These are phyloP conservation scores for Xylariomycetidae sp. DNA, from an alignment of 2,329 filamentous ascomycete genomes.

Conservation along the genomic window DNA sequence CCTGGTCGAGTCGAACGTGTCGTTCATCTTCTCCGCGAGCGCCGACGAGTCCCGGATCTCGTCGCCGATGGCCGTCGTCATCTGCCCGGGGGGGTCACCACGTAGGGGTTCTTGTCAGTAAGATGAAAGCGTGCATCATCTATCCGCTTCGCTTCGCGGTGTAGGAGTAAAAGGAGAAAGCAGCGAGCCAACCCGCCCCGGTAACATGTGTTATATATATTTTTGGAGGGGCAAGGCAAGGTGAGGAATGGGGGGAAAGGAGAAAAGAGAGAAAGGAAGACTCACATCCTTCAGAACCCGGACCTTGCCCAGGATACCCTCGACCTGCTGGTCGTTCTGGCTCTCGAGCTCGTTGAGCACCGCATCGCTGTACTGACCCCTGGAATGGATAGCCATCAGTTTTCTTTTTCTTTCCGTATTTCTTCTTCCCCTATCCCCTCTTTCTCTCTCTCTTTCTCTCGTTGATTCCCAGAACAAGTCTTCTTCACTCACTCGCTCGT, in stretches of 20 bases:
- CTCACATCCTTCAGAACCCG: constrained; percentile 82
- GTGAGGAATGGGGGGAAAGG: constrained; percentile 1
- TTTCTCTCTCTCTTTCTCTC: background rate
- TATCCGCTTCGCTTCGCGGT: no score
- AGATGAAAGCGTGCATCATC: no score
- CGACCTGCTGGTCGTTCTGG: constrained; percentile 87
- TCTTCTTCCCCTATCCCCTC: constrained; percentile 1
- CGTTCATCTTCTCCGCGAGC: constrained; percentile 92
- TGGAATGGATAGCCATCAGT: constrained; percentile 26
- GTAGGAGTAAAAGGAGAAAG: no score
- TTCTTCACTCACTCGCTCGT: no score
- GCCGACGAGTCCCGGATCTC: constrained; percentile 89
- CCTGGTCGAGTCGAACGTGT: constrained; percentile 82
- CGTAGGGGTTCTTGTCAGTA: no score
- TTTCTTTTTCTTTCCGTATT: constrained; percentile 3
- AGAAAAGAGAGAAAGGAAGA: constrained; percentile 17
- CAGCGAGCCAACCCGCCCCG: no score
- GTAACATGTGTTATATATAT: background rate
- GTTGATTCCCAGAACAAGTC: no score
- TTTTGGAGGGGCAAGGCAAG: background rate
- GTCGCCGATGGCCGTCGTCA: constrained; percentile 89
- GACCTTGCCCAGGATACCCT: constrained; percentile 88
- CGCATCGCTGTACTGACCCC: constrained; percentile 88
- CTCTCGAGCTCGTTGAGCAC: constrained; percentile 91
- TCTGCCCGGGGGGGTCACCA: no score